Evolutionary conservation across 805 yeast species (phyloP).

Genomic region (Grigorovia humatica): DNA sequence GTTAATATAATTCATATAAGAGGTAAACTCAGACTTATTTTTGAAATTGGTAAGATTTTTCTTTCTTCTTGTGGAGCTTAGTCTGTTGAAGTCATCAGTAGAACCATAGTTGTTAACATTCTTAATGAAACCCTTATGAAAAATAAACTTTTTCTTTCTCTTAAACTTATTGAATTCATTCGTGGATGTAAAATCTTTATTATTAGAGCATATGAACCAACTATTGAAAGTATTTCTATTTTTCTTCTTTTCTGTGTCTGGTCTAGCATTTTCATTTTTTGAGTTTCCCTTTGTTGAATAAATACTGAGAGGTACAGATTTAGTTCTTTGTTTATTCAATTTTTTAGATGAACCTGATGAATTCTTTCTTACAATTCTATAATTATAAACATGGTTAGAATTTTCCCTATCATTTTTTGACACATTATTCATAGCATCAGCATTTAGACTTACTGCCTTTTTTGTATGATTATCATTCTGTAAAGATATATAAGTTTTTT

Average conservation of each 20-base stretch:
- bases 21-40: background rate
- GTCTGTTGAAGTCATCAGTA: background rate
- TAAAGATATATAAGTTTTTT: background rate
- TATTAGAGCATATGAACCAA: conserved; percentile 5
- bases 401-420: background rate
- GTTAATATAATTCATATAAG: conserved; percentile 3
- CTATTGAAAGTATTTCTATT: background rate
- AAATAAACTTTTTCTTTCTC: conserved; percentile 12
- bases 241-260: background rate
- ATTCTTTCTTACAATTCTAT: background rate
- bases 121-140: conserved; percentile 22
- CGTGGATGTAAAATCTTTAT: conserved; percentile 18
- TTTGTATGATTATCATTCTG: background rate
- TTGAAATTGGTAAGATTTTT: conserved; percentile 1
- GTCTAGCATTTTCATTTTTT: background rate
- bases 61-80: background rate
- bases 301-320: background rate
- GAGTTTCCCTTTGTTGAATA: background rate
- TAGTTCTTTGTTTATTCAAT: background rate
- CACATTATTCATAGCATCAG: background rate
- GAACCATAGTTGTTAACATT: conserved; percentile 2
- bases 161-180: conserved; percentile 11
- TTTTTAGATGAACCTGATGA: background rate
- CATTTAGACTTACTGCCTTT: background rate
- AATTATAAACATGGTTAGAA: background rate